Conservation (phyloP, 2,329 filamentous ascomycete genomes). For the Fusarium pseudocircinatum region DNA sequence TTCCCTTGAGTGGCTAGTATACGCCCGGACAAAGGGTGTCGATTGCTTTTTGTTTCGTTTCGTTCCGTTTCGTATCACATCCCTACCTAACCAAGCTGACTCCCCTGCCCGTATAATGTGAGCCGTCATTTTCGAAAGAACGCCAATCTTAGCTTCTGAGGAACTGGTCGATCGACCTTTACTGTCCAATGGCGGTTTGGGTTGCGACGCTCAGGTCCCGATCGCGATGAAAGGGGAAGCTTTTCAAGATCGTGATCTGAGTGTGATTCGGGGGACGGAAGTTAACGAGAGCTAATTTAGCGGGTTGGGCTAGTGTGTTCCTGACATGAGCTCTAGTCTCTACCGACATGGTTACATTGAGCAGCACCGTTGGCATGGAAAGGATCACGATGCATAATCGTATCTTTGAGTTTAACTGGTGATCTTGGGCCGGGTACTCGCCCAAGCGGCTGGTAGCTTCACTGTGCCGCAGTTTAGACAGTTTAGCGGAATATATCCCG, state of each 20-base stretch:
- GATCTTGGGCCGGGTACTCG: background rate
- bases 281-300: background rate
- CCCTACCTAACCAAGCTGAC: background rate
- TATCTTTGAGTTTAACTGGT: background rate
- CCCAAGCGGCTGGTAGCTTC: background rate
- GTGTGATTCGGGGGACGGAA: background rate
- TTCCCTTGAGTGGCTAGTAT: background rate
- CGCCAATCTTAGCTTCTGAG: background rate
- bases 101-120: background rate
- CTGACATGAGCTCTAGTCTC: background rate
- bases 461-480: background rate
- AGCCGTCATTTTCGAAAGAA: background rate
- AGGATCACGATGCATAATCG: background rate
- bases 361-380: background rate
- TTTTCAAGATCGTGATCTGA: background rate
- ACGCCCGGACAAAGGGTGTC: background rate
- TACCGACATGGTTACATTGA: background rate
- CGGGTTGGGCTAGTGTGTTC: background rate
- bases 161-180: background rate
- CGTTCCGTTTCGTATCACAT: background rate
- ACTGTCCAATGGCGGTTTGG: background rate
- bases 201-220: background rate
- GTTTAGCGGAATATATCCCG: background rate
- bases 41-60: slow-evolving; percentile 1
- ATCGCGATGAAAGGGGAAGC: background rate